phyloP scores from a whole-genome alignment of 2,329 filamentous ascomycete species.

The Cladosporium sp. region DNA sequence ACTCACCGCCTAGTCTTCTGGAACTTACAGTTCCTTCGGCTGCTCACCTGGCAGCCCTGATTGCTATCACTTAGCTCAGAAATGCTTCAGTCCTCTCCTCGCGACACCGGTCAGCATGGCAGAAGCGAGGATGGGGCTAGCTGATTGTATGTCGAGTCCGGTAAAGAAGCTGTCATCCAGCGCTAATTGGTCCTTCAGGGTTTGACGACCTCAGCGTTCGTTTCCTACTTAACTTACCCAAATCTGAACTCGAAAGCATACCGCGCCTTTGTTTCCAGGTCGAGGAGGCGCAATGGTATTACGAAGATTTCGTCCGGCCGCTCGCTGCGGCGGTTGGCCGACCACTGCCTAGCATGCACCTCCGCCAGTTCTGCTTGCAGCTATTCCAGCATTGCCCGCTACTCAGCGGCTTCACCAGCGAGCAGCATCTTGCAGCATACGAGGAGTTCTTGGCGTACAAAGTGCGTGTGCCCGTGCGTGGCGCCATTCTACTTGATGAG shows the following conservation, averaged over 20 bases:
- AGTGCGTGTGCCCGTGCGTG: constrained; percentile 85
- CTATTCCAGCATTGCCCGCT: constrained; percentile 95
- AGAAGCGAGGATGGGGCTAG: constrained; percentile 14
- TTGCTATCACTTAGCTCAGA: constrained; percentile 12
- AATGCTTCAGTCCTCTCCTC: constrained; percentile 13
- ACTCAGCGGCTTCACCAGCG: constrained; percentile 72
- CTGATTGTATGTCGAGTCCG: constrained; percentile 4
- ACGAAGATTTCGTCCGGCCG: constrained; percentile 97
- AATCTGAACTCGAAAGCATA: constrained; percentile 83
- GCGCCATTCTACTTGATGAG: constrained; percentile 87
- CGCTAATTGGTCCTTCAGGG: constrained; percentile 40
- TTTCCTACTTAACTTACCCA: constrained; percentile 94
- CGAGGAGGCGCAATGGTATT: constrained; percentile 99
- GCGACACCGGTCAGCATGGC: constrained; percentile 14
- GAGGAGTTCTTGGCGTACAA: constrained; percentile 93
- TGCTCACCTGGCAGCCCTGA: constrained; percentile 8
- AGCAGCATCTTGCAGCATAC: constrained; percentile 77
- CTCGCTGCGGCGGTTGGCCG: constrained; percentile 51
- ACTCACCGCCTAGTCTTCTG: constrained; percentile 2
- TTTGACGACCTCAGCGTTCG: constrained; percentile 96
- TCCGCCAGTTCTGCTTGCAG: constrained; percentile 79
- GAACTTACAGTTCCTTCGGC: constrained; percentile 5
- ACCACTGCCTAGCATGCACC: constrained; percentile 79
- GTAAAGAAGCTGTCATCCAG: background rate
- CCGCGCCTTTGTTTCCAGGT: constrained; percentile 97